A percentile compares a stretch with the other conserved stretches of the same genome.
These are phyloP conservation scores for Ziziphus jujuba DNA, from an alignment of 306 rosid species.

Conservation along the genomic window DNA sequence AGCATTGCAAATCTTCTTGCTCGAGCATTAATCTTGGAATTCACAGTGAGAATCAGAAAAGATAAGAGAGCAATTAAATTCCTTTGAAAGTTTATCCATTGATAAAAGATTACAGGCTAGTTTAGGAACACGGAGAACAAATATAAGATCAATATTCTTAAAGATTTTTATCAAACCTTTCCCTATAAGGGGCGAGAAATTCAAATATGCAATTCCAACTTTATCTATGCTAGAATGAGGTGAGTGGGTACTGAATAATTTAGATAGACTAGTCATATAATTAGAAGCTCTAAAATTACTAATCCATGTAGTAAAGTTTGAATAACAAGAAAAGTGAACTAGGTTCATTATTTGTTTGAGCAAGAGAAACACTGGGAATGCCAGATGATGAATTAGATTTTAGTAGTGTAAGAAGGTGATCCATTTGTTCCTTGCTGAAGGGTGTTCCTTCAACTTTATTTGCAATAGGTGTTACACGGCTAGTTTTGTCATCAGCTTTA, in stretches of 20 bases:
- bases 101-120: neutral
- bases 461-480: neutral
- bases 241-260: too few species aligned
- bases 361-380: neutral
- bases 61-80: neutral
- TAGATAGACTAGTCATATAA: neutral
- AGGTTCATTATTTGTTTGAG: neutral
- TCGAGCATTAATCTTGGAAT: too few species aligned
- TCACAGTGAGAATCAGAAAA: neutral
- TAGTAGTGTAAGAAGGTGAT: neutral
- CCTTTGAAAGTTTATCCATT: neutral
- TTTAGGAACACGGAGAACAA: neutral
- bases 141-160: neutral
- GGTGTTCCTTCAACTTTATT: neutral
- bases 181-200: neutral
- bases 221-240: neutral
- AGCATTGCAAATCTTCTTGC: too few species aligned
- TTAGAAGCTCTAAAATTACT: neutral
- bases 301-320: neutral
- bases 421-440: neutral
- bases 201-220: neutral
- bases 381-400: too few species aligned
- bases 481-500: neutral
- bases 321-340: neutral
- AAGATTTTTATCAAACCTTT: neutral